A percentile compares a stretch with the other conserved stretches of the same genome.
phyloP scores from a whole-genome alignment of 169 alveolate genomes.

The Toxoplasma gondii region DNA sequence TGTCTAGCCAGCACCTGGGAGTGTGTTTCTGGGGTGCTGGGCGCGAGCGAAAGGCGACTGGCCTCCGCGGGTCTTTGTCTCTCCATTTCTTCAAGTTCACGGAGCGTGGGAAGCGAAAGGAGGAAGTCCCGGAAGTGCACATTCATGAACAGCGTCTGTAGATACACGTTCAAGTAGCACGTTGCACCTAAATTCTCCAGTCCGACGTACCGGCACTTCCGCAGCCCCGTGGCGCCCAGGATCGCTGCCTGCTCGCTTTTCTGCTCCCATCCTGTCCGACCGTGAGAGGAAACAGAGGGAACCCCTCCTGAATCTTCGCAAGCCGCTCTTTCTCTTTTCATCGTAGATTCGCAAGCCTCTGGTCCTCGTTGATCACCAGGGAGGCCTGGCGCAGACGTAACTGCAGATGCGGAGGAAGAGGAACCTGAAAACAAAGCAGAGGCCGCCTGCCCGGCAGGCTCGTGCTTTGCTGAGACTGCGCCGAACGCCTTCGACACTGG shows the following conservation, averaged over 20 bases:
- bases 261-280: constrained; percentile 2
- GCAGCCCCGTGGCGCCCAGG: constrained; percentile 42
- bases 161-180: constrained; percentile 93
- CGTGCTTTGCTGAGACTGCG: background rate
- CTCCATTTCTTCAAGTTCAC: constrained; percentile 48
- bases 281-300: background rate
- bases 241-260: constrained; percentile 34
- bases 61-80: background rate
- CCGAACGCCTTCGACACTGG: background rate
- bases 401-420: background rate
- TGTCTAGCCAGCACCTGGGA: background rate
- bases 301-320: no score
- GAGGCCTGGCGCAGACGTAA: constrained; percentile 23
- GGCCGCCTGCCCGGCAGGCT: background rate
- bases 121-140: constrained; percentile 68
- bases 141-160: constrained; percentile 90
- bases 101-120: constrained; percentile 65
- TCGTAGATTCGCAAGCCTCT: background rate
- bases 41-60: background rate
- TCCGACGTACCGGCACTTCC: constrained; percentile 81
- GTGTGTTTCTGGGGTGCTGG: background rate
- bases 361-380: background rate
- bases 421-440: background rate
- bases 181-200: constrained; percentile 91
- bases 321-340: background rate